Conservation (phyloP, 257 asterid species). For the Voacanga thouarsii region DNA sequence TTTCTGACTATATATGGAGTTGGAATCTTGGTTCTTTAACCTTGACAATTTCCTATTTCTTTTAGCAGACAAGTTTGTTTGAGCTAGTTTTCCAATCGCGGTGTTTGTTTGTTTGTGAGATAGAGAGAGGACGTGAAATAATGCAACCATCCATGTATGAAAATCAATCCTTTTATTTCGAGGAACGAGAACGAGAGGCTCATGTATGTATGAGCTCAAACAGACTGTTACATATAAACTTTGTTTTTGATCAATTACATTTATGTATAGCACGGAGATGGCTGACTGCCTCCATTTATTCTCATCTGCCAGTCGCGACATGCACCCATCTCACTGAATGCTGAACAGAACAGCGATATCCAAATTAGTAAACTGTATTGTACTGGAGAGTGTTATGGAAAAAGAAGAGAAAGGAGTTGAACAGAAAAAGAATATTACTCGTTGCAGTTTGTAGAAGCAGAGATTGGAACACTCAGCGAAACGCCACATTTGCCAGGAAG, state of each 20-base stretch:
- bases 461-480: slow-evolving; percentile 23
- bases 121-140: no score
- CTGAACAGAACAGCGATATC: not conserved
- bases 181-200: not conserved
- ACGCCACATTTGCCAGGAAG: slow-evolving; percentile 61
- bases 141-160: no score
- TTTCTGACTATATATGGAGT: no score
- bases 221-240: not conserved
- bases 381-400: no score
- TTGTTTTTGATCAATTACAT: no score
- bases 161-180: slow-evolving; percentile 1
- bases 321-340: slow-evolving; percentile 10
- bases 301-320: not conserved
- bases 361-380: no score
- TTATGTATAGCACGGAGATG: not conserved
- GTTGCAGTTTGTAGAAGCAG: slow-evolving; percentile 45
- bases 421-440: slow-evolving; percentile 19
- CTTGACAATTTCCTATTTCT: no score
- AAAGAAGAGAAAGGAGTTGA: no score
- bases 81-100: no score
- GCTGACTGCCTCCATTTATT: not conserved
- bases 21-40: no score
- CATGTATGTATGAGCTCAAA: not conserved
- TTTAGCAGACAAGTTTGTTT: no score
- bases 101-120: no score